Percentiles rank a stretch among this genome's conserved stretches.
Evolutionary conservation across 2,329 filamentous ascomycete species (phyloP).

Genomic region (Talaromyces sp.): DNA sequence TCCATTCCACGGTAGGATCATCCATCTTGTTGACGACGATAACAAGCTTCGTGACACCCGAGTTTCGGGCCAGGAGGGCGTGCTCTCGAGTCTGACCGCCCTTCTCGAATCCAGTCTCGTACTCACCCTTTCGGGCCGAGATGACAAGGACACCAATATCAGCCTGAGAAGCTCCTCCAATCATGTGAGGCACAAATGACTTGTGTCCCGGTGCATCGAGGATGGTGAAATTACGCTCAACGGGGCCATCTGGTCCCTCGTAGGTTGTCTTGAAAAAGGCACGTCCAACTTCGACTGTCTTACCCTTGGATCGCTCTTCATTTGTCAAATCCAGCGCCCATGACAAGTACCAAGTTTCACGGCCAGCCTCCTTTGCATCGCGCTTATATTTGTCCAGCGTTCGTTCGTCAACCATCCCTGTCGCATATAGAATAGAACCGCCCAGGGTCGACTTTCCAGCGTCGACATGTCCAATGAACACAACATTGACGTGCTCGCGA

Average conservation of each 20-base stretch:
- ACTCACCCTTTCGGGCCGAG: constrained; percentile 93
- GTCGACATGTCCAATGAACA: constrained; percentile 97
- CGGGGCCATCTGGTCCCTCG: constrained; percentile 37
- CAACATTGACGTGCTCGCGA: constrained; percentile 76
- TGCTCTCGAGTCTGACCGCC: constrained; percentile 97
- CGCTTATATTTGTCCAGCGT: constrained; percentile 98
- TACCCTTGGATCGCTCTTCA: constrained; percentile 92
- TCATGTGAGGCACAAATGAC: constrained; percentile 97
- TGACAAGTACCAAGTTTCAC: constrained; percentile 97
- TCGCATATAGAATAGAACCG: constrained; percentile 85
- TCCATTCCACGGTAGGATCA: constrained; percentile 93
- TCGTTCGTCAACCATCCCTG: constrained; percentile 98
- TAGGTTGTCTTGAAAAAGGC: constrained; percentile 81
- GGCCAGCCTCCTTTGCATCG: constrained; percentile 91
- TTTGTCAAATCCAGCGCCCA: constrained; percentile 97
- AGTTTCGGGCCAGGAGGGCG: constrained; percentile 94
- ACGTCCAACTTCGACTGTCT: constrained; percentile 94
- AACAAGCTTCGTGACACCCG: constrained; percentile 93
- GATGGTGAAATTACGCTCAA: constrained; percentile 93
- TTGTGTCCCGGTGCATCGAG: constrained; percentile 96
- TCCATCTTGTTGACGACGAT: constrained; percentile 99
- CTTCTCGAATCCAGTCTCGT: constrained; percentile 96
- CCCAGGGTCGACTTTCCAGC: constrained; percentile 96
- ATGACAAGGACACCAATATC: constrained; percentile 95
- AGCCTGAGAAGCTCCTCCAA: constrained; percentile 87